phyloP scores from a whole-genome alignment of 306 rosid species.

The Casuarina glauca region DNA sequence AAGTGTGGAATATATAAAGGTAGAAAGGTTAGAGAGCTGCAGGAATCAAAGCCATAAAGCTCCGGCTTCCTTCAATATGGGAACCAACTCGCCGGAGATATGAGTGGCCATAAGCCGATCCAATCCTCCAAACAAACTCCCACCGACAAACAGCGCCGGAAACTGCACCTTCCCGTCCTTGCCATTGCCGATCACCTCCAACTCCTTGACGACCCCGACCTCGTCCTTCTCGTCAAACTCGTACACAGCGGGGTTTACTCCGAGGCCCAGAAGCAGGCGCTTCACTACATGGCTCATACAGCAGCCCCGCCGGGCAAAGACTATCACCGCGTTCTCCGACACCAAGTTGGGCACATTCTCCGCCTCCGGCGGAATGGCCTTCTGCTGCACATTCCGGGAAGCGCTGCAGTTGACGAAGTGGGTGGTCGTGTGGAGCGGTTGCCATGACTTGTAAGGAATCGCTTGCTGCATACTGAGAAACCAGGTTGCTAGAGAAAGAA shows the following conservation, averaged over 20 bases:
- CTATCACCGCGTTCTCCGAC: slow-evolving; percentile 54
- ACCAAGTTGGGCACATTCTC: slow-evolving; percentile 30
- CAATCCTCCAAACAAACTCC: slow-evolving; percentile 58
- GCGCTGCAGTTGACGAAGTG: neutral
- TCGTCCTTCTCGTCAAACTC: slow-evolving; percentile 62
- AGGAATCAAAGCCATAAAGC: slow-evolving; percentile 61
- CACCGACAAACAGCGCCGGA: slow-evolving; percentile 61
- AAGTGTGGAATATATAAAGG: neutral
- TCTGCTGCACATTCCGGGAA: no score
- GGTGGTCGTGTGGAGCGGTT: slow-evolving; percentile 24
- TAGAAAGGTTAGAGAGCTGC: neutral
- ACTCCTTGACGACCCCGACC: slow-evolving; percentile 28
- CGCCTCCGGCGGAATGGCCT: neutral
- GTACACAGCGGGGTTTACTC: slow-evolving; percentile 53
- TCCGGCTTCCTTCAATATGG: slow-evolving; percentile 49
- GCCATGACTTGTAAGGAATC: slow-evolving; percentile 67
- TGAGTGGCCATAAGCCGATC: slow-evolving; percentile 68
- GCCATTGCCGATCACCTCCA: slow-evolving; percentile 30
- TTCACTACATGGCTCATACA: slow-evolving; percentile 71
- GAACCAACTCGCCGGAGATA: slow-evolving; percentile 71
- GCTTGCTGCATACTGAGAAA: slow-evolving; percentile 59
- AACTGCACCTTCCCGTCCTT: slow-evolving; percentile 33
- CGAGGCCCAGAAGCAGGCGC: slow-evolving; percentile 56
- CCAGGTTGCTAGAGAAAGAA: neutral
- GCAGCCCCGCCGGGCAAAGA: slow-evolving; percentile 50